Evolutionary conservation across 78 protist species (phyloP).

Genomic region (Speleostelium caveatum): DNA sequence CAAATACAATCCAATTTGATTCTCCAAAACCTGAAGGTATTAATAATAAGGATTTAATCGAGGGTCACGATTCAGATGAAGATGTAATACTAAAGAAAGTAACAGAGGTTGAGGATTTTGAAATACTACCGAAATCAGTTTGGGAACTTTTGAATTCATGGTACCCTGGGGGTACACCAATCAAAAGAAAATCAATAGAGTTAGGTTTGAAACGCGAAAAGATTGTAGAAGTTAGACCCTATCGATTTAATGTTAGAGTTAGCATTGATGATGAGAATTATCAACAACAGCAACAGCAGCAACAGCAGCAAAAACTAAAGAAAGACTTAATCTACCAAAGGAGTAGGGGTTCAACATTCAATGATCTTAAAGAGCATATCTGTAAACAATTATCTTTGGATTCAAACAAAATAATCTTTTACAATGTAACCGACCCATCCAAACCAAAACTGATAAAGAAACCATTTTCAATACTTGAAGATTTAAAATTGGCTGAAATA

Average conservation of each 20-base stretch:
- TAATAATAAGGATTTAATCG: slow-evolving; percentile 55
- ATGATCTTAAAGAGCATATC: slow-evolving; percentile 36
- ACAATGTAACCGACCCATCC: not conserved
- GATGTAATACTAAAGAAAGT: slow-evolving; percentile 1
- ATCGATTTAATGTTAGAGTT: slow-evolving; percentile 3
- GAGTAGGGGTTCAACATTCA: slow-evolving; percentile 22
- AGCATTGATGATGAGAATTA: not conserved
- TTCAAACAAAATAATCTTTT: slow-evolving; percentile 2
- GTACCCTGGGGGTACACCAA: slow-evolving; percentile 80
- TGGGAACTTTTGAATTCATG: slow-evolving; percentile 36
- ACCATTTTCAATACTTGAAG: slow-evolving; percentile 25
- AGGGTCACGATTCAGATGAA: slow-evolving; percentile 50
- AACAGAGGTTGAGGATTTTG: slow-evolving; percentile 35
- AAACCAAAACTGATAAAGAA: slow-evolving; percentile 40
- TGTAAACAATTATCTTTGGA: slow-evolving; percentile 19
- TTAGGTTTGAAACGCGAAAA: slow-evolving; percentile 56
- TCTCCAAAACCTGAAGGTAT: slow-evolving; percentile 64
- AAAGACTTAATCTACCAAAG: slow-evolving; percentile 29
- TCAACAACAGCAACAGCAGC: not conserved
- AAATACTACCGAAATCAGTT: slow-evolving; percentile 34
- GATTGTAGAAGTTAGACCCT: slow-evolving; percentile 57
- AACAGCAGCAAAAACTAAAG: not conserved
- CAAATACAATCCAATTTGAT: slow-evolving; percentile 30
- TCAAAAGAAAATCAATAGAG: slow-evolving; percentile 40
- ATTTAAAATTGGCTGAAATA: slow-evolving; percentile 41